Conservation (phyloP, 768 basidiomycete genomes). For the Termitomyces sp. region DNA sequence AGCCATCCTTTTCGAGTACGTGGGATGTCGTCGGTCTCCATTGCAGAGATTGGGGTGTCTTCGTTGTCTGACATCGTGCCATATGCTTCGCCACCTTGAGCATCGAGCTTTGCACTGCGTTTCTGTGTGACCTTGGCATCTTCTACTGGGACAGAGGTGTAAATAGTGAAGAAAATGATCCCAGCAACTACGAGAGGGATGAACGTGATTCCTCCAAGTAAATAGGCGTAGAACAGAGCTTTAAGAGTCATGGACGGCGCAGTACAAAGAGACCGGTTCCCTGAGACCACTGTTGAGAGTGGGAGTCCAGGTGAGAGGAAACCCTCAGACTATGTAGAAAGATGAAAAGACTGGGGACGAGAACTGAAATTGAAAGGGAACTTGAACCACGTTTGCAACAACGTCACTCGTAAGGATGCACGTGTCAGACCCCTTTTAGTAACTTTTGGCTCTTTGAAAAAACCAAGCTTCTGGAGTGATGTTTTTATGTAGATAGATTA, state of each 20-base stretch:
- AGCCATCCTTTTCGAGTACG: constrained; percentile 78
- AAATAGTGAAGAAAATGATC: constrained; percentile 59
- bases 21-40: constrained; percentile 52
- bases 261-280: neutral
- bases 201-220: constrained; percentile 89
- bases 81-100: constrained; percentile 22
- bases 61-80: constrained; percentile 22
- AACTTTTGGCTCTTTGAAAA: no score
- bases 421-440: neutral
- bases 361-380: neutral
- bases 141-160: constrained; percentile 83
- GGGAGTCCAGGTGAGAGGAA: neutral
- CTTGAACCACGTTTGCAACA: constrained; percentile 1
- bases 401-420: constrained; percentile 5
- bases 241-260: constrained; percentile 54
- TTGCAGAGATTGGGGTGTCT: constrained; percentile 20
- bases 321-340: no score
- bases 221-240: constrained; percentile 76
- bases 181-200: constrained; percentile 69
- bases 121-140: constrained; percentile 45
- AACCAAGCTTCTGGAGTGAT: neutral
- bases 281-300: constrained; percentile 5
- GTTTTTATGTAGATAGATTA: neutral
- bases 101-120: constrained; percentile 28
- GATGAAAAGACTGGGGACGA: neutral